Evolutionary conservation across 352 stramenopile species (phyloP).

Genomic region (Pythium guiyangense): DNA sequence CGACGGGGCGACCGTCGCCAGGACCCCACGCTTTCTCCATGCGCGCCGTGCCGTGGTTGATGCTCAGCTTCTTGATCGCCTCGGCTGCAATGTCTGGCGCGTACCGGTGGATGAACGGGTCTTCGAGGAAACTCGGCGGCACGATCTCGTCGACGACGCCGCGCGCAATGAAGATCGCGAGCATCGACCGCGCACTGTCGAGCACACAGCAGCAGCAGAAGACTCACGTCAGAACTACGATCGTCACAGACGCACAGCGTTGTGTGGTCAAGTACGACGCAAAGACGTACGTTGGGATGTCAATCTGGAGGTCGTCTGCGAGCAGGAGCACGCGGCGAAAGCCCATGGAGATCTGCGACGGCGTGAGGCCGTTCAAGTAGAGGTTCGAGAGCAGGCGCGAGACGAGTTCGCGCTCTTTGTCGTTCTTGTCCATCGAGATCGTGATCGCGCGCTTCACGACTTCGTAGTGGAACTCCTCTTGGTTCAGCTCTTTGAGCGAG

Average conservation of each 20-base stretch:
- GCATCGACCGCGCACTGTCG: constrained; percentile 80
- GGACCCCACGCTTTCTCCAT: constrained; percentile 98
- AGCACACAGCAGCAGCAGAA: background rate
- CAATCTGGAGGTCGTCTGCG: constrained; percentile 95
- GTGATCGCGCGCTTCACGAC: constrained; percentile 95
- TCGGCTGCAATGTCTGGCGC: constrained; percentile 94
- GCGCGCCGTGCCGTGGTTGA: constrained; percentile 94
- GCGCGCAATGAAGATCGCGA: constrained; percentile 96
- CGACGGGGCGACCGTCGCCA: constrained; percentile 86
- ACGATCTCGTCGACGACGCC: constrained; percentile 99
- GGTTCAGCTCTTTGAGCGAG: constrained; percentile 63
- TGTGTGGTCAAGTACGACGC: background rate
- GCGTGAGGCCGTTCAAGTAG: constrained; percentile 86
- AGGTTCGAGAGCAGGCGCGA: constrained; percentile 91
- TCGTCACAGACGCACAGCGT: too few species aligned
- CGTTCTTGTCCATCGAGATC: constrained; percentile 93
- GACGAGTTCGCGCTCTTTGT: constrained; percentile 90
- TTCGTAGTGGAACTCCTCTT: constrained; percentile 85
- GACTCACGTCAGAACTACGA: background rate
- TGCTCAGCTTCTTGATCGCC: constrained; percentile 94
- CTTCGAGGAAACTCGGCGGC: constrained; percentile 95
- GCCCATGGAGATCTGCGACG: constrained; percentile 81
- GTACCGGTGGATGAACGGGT: constrained; percentile 93
- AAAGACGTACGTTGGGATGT: constrained; percentile 83
- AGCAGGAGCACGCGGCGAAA: constrained; percentile 96